Evolutionary conservation across 2,329 filamentous ascomycete species (phyloP), one percentile per base, ranked within the genome.

Genomic region (Penicillium sp.): DNA sequence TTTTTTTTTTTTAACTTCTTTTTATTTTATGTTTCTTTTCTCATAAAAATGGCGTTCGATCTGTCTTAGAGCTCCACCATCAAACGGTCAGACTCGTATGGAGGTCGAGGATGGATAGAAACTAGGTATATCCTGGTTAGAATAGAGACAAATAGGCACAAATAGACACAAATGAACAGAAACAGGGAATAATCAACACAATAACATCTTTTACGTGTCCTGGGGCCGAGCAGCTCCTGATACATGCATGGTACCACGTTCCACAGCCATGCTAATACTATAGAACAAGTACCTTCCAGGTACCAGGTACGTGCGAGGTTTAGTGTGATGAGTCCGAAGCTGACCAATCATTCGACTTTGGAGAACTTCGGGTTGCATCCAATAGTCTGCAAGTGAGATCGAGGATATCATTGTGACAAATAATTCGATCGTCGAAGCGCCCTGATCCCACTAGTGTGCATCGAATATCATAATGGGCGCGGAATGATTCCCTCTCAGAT

Each of bases 401-500:
- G 44, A 12, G 19, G 4, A 31, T 26, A 14, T 36, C 4, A 6
- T 12, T 16, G 8, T 52, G 42, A 53, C 50, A 53, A 47, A 53
- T 52, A 46, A 11, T 46, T 22, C 9, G 19, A 43, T 50, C 36
- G 14, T 37, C 10, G 38, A 8, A 22, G 14, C 10, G 11, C 16
- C 28, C 25, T 22, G 47, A 33, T 45, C 22, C 22, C 48, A 33
- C 41, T 38, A 37, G 25, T 31, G 36, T 17, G 9, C 14, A 48
- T 25, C 48, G 8, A 43, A 12, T 37, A 28, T 28, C 30, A 41
- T 4, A 33, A 50, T 46, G 50, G 25, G 17, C 12, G 9, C 12
- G 26, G 26, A 19, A 50, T 50, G 48, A 19, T 14, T 11, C 26
- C 28, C 17, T 33, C 47, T 63, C 59, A 77, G 64, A 70, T 77